Evolutionary conservation across 2,329 filamentous ascomycete species (phyloP).

Genomic region (Diaporthe batatas): DNA sequence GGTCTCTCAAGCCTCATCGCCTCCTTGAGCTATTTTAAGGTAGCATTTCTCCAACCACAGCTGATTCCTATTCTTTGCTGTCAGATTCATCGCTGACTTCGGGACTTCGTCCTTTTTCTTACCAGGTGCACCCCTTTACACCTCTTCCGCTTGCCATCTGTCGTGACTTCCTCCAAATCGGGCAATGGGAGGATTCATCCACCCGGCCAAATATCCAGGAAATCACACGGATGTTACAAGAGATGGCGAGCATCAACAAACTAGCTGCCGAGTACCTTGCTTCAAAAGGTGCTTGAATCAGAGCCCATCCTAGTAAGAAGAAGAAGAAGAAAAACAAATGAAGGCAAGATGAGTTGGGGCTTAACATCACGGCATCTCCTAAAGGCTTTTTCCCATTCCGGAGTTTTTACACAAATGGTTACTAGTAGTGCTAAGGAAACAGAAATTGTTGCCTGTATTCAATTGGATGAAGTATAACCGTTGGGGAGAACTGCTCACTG

Average conservation of each 20-base stretch:
- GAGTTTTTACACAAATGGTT: too few relatives aligned
- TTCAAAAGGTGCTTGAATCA: not conserved
- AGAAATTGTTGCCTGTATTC: too few relatives aligned
- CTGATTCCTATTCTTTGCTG: not conserved
- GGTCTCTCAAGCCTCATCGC: not conserved
- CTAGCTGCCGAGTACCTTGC: not conserved
- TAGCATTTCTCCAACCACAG: not conserved
- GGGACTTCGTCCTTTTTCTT: too few relatives aligned
- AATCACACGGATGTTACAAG: conserved; percentile 1
- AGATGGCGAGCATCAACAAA: not conserved
- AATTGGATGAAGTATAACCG: too few relatives aligned
- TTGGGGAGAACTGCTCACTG: too few relatives aligned
- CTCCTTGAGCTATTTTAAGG: conserved; percentile 7
- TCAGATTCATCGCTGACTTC: not conserved
- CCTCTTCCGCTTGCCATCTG: not conserved
- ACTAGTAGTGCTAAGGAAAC: too few relatives aligned
- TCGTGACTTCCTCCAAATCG: not conserved
- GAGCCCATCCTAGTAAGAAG: not conserved
- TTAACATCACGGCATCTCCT: too few relatives aligned
- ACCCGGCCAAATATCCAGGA: not conserved
- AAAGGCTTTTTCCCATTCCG: too few relatives aligned
- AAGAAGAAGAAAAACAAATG: not conserved
- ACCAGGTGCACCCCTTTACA: not conserved
- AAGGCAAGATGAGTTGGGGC: not conserved
- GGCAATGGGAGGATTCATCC: not conserved